These are phyloP conservation scores for Fusarium heterosporum DNA, from an alignment of 2,329 filamentous ascomycete genomes.

Conservation along the genomic window DNA sequence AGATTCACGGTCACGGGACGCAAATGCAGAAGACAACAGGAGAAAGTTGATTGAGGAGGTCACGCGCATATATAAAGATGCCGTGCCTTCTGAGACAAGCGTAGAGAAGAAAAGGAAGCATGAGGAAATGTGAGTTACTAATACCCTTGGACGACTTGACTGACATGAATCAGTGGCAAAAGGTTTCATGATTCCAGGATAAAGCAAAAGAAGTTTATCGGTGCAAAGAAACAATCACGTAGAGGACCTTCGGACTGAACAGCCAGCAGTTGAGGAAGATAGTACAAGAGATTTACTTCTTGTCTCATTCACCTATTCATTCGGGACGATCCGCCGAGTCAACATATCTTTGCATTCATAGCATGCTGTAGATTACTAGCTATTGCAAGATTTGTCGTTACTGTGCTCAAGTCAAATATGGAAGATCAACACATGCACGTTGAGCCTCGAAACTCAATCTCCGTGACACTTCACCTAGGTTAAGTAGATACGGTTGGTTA, in stretches of 20 bases:
- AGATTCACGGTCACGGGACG: slow-evolving; percentile 62
- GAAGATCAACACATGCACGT: not conserved
- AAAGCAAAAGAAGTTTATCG: slow-evolving; percentile 61
- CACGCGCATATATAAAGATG: slow-evolving; percentile 59
- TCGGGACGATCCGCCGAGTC: not conserved
- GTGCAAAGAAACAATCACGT: slow-evolving; percentile 63
- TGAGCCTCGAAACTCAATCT: too few relatives aligned
- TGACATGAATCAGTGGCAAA: slow-evolving; percentile 56
- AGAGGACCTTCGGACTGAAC: slow-evolving; percentile 50
- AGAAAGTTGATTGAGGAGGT: slow-evolving; percentile 63
- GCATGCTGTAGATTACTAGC: not conserved
- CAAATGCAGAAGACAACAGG: slow-evolving; percentile 66
- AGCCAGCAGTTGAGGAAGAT: not conserved
- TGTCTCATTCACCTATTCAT: not conserved
- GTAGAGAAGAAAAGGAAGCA: slow-evolving; percentile 62
- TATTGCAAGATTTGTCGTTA: not conserved
- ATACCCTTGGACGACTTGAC: not conserved
- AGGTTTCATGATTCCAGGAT: slow-evolving; percentile 60
- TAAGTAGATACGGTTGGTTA: too few relatives aligned
- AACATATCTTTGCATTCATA: not conserved
- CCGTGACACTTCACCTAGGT: too few relatives aligned
- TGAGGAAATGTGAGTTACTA: slow-evolving; percentile 56
- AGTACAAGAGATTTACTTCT: too few relatives aligned
- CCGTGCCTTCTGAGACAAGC: slow-evolving; percentile 61
- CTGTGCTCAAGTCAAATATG: not conserved